A percentile compares a stretch with the other conserved stretches of the same genome.
Evolutionary conservation across 352 stramenopile genomes (phyloP).

Genomic region (Phytophthora pini): DNA sequence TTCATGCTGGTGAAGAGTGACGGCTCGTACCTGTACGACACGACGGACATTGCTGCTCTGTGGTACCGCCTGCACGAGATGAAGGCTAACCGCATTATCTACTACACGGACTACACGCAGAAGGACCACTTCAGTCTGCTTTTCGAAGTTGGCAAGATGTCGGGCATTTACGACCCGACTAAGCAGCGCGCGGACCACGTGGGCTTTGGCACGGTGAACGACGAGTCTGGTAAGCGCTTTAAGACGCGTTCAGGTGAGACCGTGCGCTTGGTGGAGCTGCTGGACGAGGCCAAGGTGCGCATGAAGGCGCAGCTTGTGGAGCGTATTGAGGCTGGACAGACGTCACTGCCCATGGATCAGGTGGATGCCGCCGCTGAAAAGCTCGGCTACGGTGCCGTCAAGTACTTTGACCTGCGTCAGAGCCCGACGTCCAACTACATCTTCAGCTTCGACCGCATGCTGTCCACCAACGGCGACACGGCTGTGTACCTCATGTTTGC

Average conservation of each 20-base stretch:
- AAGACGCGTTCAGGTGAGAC: slow-evolving; percentile 99
- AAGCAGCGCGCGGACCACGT: slow-evolving; percentile 90
- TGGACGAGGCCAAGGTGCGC: slow-evolving; percentile 96
- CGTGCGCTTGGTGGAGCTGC: slow-evolving; percentile 98
- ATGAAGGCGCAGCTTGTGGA: slow-evolving; percentile 95
- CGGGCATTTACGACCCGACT: slow-evolving; percentile 74
- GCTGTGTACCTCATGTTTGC: slow-evolving; percentile 99
- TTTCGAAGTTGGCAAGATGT: slow-evolving; percentile 83
- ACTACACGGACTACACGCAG: slow-evolving; percentile 91
- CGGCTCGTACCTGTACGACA: slow-evolving; percentile 87
- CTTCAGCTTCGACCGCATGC: slow-evolving; percentile 99
- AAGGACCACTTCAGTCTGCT: slow-evolving; percentile 89
- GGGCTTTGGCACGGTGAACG: slow-evolving; percentile 88
- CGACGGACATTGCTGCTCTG: slow-evolving; percentile 86
- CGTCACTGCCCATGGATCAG: slow-evolving; percentile 88
- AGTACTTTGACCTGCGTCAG: slow-evolving; percentile 99
- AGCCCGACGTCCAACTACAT: slow-evolving; percentile 98
- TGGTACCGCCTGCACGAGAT: slow-evolving; percentile 88
- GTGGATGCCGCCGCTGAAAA: slow-evolving; percentile 94
- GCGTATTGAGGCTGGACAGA: slow-evolving; percentile 93
- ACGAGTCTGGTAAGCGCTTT: slow-evolving; percentile 94
- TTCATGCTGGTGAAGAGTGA: slow-evolving; percentile 90
- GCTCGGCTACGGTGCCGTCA: slow-evolving; percentile 99
- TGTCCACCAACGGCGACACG: slow-evolving; percentile 99
- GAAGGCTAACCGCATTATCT: slow-evolving; percentile 83